Evolutionary conservation across 805 yeast species (phyloP).

Genomic region (Candida easanensis): DNA sequence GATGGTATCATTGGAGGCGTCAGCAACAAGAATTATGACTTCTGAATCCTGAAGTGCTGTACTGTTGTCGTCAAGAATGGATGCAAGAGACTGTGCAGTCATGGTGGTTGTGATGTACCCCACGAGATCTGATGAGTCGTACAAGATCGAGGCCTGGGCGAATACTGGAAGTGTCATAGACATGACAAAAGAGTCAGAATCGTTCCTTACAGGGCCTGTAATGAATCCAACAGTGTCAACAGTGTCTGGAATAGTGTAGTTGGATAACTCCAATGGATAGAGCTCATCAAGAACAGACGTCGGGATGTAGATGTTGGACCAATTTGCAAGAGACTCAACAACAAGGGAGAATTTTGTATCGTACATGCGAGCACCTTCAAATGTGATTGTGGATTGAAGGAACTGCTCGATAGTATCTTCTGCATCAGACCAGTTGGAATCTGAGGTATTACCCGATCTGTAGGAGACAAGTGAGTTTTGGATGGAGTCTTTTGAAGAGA

Average conservation of each 20-base stretch:
- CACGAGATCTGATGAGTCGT: conserved; percentile 45
- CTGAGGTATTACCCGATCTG: conserved; percentile 70
- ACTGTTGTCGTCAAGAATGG: conserved; percentile 24
- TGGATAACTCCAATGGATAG: conserved; percentile 46
- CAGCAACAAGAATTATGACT: conserved; percentile 23
- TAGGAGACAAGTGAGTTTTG: conserved; percentile 58
- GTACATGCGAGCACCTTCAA: conserved; percentile 65
- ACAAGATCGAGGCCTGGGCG: conserved; percentile 66
- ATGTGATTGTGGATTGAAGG: conserved; percentile 57
- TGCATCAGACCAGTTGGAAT: conserved; percentile 44
- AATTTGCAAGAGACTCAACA: conserved; percentile 39
- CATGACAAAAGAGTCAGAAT: conserved; percentile 44
- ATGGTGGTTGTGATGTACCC: conserved; percentile 69
- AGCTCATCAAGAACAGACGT: conserved; percentile 34
- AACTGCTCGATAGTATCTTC: conserved; percentile 54
- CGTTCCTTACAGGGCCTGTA: conserved; percentile 62
- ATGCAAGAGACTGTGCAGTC: conserved; percentile 41
- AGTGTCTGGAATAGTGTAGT: conserved; percentile 44
- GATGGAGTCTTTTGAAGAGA: conserved; percentile 59
- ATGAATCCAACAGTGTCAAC: conserved; percentile 45
- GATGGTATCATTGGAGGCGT: conserved; percentile 18
- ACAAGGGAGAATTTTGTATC: conserved; percentile 55
- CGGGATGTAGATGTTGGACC: conserved; percentile 34
- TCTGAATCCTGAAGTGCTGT: conserved; percentile 9
- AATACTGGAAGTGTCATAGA: conserved; percentile 78